Evolutionary conservation across 257 asterid species (phyloP), one percentile per base, ranked within the genome.

Genomic region (Salvia splendens): DNA sequence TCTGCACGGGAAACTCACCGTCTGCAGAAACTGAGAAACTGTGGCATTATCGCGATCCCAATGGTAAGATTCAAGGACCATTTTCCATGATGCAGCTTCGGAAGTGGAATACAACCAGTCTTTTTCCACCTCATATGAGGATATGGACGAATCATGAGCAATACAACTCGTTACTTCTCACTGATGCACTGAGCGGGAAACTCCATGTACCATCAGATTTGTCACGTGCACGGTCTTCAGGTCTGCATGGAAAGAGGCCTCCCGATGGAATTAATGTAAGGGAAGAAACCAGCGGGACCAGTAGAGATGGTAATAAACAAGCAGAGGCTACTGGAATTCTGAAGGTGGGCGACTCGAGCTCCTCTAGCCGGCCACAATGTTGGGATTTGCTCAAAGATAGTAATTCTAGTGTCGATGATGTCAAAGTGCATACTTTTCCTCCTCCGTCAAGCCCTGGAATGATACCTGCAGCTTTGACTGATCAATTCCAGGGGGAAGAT

Each of bases 1-100:
- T 68, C 68, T 65, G 73, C 7, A 8, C 53, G 14, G 82, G 48
- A 36, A 82, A 75, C 68, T 45, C 86, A 20, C 70, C 86, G 8
- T 57, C 89, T 30, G 32, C 70, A 51, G 99, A 88, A 73, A 84
- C 84, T 32, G 95, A 94, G 65, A 88, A 84, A 64, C 72, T 91
- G 69, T 94, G 99, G 99, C 95, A 91, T 75, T 94, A 94, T 64
- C 97, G 96, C 24, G 99, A 94, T 76, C 99, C 97, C 32, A 78
- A 81, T 73, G 92, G 95, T 58, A 86, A 76, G 78, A 84, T 88
- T 73, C 99, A 88, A 78, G 99, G 99, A 41, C 97, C 99, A 58
- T 94, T 94, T 84, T 74, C 95, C 53, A 85, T 94, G 88, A 61
- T 83, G 78, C 89, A 91, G 85, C 84, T 94, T 64, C 80, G 93